phyloP scores from a whole-genome alignment of 2,329 filamentous ascomycete species.

The Ceratocystis lukuohia region DNA sequence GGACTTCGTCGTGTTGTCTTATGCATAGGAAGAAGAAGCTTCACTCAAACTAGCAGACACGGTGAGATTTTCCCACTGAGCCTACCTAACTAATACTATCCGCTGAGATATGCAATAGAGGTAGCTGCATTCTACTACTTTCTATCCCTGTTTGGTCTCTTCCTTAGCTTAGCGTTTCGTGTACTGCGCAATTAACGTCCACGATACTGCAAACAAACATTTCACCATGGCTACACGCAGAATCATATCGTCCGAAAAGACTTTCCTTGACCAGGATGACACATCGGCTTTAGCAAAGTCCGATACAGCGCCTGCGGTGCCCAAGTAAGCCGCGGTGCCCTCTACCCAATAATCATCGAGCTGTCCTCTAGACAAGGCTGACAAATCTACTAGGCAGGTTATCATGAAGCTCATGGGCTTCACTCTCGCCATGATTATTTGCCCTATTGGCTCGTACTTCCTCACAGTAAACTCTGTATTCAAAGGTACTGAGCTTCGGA shows the following conservation, averaged over 20 bases:
- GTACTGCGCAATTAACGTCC: background rate
- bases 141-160: background rate
- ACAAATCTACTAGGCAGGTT: constrained; percentile 46
- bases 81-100: background rate
- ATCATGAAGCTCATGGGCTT: constrained; percentile 84
- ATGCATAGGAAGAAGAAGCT: background rate
- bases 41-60: background rate
- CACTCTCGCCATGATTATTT: constrained; percentile 77
- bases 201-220: background rate
- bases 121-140: background rate
- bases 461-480: constrained; percentile 64
- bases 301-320: constrained; percentile 69
- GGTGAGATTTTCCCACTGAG: background rate
- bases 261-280: constrained; percentile 48
- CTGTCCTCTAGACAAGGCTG: background rate
- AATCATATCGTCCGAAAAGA: constrained; percentile 52
- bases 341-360: constrained; percentile 1
- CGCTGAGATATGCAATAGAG: background rate
- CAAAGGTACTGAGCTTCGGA: constrained; percentile 42
- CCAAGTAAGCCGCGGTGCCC: constrained; percentile 44
- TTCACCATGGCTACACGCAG: constrained; percentile 55
- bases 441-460: constrained; percentile 85
- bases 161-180: background rate
- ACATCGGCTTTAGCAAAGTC: constrained; percentile 42
- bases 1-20: background rate